phyloP scores from a whole-genome alignment of 208 protist genomes.

The Leishmania tarentolae region DNA sequence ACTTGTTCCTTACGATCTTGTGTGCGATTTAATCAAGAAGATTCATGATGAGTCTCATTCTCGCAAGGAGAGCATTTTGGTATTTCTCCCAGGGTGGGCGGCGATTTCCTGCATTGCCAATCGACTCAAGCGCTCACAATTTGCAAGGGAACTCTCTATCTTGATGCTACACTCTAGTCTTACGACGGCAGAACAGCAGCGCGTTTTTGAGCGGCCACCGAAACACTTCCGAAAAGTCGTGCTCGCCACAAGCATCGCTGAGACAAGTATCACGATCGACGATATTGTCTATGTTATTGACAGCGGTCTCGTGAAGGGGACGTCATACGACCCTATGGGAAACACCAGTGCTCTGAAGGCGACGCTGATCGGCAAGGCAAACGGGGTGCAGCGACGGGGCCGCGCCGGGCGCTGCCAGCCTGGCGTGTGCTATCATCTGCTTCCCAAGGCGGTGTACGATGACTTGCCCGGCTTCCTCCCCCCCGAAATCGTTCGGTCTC shows the following conservation, averaged over 20 bases:
- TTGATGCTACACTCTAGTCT: constrained; percentile 92
- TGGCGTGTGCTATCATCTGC: constrained; percentile 86
- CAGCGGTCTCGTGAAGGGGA: constrained; percentile 93
- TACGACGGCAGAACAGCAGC: constrained; percentile 85
- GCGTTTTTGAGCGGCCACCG: constrained; percentile 90
- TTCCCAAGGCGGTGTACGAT: constrained; percentile 69
- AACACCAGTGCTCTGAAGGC: constrained; percentile 80
- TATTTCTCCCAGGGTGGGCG: constrained; percentile 91
- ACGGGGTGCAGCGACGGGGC: constrained; percentile 89
- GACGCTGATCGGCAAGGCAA: constrained; percentile 81
- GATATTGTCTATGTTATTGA: constrained; percentile 96
- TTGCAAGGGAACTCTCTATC: constrained; percentile 67
- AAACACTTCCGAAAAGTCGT: constrained; percentile 90
- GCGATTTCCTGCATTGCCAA: constrained; percentile 77
- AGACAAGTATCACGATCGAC: constrained; percentile 97
- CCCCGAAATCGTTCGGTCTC: constrained; percentile 92
- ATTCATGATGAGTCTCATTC: constrained; percentile 52
- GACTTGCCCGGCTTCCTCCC: constrained; percentile 90
- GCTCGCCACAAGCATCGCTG: constrained; percentile 97
- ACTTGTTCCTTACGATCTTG: constrained; percentile 74
- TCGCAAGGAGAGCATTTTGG: constrained; percentile 71
- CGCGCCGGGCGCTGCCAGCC: constrained; percentile 90
- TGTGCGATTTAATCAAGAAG: constrained; percentile 64
- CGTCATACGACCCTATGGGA: constrained; percentile 79
- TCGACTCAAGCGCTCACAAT: constrained; percentile 46